phyloP scores from a whole-genome alignment of 2,329 filamentous ascomycete genomes.

The Fusarium sp. region DNA sequence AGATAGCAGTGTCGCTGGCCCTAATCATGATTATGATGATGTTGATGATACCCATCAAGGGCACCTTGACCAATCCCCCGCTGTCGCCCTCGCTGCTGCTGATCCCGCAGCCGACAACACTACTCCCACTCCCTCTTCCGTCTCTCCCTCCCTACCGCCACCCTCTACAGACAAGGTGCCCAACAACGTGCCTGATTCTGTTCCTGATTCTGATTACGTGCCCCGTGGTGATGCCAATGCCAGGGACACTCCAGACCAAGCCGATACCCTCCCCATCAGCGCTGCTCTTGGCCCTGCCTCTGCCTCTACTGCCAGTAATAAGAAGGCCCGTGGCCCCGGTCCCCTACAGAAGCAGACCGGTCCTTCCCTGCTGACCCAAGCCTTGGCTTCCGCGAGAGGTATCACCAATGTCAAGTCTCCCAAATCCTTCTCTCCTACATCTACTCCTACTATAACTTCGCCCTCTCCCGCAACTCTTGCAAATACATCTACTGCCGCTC shows the following conservation, averaged over 20 bases:
- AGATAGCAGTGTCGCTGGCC: conserved; percentile 24
- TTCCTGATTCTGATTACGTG: conserved; percentile 38
- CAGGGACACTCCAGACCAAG: conserved; percentile 26
- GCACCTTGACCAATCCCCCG: conserved; percentile 20
- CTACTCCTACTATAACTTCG: conserved; percentile 22
- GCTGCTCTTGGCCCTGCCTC: conserved; percentile 14
- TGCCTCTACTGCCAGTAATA: conserved; percentile 45
- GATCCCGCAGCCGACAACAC: conserved; percentile 27
- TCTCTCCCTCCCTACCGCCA: conserved; percentile 33
- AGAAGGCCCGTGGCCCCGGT: conserved; percentile 54
- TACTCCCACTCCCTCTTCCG: conserved; percentile 37
- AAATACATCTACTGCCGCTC: background rate
- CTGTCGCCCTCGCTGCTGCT: conserved; percentile 25
- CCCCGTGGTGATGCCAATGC: conserved; percentile 38
- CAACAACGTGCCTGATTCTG: conserved; percentile 39
- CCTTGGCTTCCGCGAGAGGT: conserved; percentile 66
- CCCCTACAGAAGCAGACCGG: conserved; percentile 55
- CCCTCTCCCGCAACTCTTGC: conserved; percentile 8
- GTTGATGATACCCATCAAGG: conserved; percentile 34
- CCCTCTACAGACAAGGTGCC: conserved; percentile 34
- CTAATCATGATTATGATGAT: conserved; percentile 37
- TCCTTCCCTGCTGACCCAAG: conserved; percentile 65
- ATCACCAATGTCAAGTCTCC: conserved; percentile 45
- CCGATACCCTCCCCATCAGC: conserved; percentile 16
- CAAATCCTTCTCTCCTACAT: conserved; percentile 19